phyloP scores from a whole-genome alignment of 192 early-diverging fungal species.

The Gamsiella multidivaricata region DNA sequence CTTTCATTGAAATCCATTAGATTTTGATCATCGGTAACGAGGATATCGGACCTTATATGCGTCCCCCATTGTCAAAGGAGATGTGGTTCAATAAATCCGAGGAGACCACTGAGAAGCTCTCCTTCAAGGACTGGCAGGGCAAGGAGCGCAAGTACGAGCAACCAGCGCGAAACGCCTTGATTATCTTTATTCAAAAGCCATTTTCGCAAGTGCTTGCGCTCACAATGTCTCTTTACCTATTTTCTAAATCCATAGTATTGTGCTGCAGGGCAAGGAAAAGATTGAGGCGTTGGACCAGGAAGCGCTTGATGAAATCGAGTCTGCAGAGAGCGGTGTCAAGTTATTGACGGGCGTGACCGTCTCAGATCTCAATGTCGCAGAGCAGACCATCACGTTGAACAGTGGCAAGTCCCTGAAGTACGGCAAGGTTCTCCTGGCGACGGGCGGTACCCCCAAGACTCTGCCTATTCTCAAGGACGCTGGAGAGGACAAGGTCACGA shows the following conservation, averaged over 20 bases:
- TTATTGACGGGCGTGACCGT: slow-evolving; percentile 61
- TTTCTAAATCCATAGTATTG: slow-evolving; percentile 45
- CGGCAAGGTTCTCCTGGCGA: slow-evolving; percentile 66
- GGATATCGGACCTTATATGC: slow-evolving; percentile 65
- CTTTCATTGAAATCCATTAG: slow-evolving; percentile 34
- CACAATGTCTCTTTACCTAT: background rate
- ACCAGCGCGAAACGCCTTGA: too few species aligned
- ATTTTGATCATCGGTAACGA: slow-evolving; percentile 70
- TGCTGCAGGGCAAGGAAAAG: slow-evolving; percentile 56
- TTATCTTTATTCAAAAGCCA: background rate
- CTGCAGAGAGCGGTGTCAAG: slow-evolving; percentile 56
- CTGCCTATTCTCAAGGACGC: slow-evolving; percentile 51
- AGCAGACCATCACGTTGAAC: slow-evolving; percentile 62
- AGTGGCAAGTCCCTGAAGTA: slow-evolving; percentile 65
- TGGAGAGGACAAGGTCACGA: slow-evolving; percentile 53
- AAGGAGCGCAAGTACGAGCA: slow-evolving; percentile 57
- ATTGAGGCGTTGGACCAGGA: slow-evolving; percentile 56
- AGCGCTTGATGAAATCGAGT: slow-evolving; percentile 53
- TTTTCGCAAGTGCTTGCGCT: background rate
- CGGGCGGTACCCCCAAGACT: slow-evolving; percentile 68
- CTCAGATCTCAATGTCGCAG: slow-evolving; percentile 59
- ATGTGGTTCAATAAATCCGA: slow-evolving; percentile 68
- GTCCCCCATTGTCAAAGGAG: slow-evolving; percentile 76
- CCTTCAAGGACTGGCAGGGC: slow-evolving; percentile 73
- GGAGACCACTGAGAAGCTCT: slow-evolving; percentile 47